Base-by-base conservation (phyloP, 1,284 basidiomycete genomes). In the Fistulinella staudtii region DNA sequence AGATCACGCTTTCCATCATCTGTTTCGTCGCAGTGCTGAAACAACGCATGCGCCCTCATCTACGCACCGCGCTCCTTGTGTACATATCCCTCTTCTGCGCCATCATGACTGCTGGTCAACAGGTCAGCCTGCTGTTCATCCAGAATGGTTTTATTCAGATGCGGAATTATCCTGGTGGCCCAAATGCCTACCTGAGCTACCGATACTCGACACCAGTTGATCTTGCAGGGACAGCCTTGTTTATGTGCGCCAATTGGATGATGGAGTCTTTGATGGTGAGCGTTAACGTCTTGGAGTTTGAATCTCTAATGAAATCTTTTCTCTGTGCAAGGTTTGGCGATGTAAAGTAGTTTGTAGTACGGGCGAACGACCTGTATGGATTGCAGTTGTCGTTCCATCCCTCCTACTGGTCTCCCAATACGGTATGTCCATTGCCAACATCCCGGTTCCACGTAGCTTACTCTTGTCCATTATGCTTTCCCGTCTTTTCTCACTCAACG, bases 221-320 rank as follows among this genome's bases (percentile, higher is more conserved):
- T 21, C 3, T 54, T 14, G 43, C 29, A 8, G 41, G 46, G 14
- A 38, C 43, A 3, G 17, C 15, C 17, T 18, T 57, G 21, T 54
- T 56, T 18, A 30, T 61, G 14, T 31, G 47, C 6, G 47, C 50
- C 1, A 58, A 52, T 21, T 57, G 58, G 58, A 49, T 61, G 58
- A 61, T 56, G 41, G 56, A 57, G 28, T 39, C 46, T 0, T 34
- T 57, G 20, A 18, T 61, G 51, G 56, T 57, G 36, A 58, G 58
- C n/a, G n/a, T n/a, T n/a, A n/a, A 28, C 14, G 5, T 51, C n/a
- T 33, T 29, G 15, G 9, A 4, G 5, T 24, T 36, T 36, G 21
- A 11, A 4, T 2, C 13, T 20, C 17, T 3, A 14, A 13, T 36
- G 25, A 17, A 17, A 23, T 33, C 14, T 39, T 29, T 39, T 40